Evolutionary conservation across 2,329 filamentous ascomycete genomes (phyloP).

Genomic region (Diaporthe velutina): DNA sequence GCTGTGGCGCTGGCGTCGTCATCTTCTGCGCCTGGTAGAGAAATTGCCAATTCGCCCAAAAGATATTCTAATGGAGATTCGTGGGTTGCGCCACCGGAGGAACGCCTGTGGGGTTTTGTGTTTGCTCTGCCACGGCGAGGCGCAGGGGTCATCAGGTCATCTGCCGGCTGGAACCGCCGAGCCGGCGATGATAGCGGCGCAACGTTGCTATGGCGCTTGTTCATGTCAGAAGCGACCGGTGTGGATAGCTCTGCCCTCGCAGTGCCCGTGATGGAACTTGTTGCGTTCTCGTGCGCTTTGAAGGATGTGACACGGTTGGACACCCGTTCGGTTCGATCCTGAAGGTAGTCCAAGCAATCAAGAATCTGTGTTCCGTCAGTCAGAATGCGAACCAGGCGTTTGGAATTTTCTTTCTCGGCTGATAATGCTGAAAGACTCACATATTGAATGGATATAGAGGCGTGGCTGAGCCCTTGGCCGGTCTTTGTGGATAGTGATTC

Average conservation of each 20-base stretch:
- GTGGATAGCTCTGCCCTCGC: constrained; percentile 59
- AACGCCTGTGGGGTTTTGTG: constrained; percentile 49
- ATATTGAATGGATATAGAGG: constrained; percentile 63
- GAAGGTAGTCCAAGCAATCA: constrained; percentile 64
- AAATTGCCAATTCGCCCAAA: constrained; percentile 61
- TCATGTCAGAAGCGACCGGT: constrained; percentile 39
- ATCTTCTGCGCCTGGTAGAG: constrained; percentile 52
- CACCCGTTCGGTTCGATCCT: constrained; percentile 60
- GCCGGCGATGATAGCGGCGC: constrained; percentile 49
- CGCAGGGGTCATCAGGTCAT: constrained; percentile 30
- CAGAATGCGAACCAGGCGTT: no score
- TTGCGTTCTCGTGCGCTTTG: constrained; percentile 59
- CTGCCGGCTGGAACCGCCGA: constrained; percentile 43
- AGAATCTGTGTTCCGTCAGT: constrained; percentile 57
- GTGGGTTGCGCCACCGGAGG: constrained; percentile 51
- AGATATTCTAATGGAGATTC: constrained; percentile 60
- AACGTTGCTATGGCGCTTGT: constrained; percentile 45
- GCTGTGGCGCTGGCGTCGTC: constrained; percentile 41
- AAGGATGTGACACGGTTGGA: constrained; percentile 57
- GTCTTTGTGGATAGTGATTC: constrained; percentile 58
- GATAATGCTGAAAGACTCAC: constrained; percentile 51
- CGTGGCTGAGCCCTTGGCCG: constrained; percentile 58
- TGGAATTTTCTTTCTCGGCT: neutral
- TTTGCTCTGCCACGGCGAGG: constrained; percentile 8
- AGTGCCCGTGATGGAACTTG: constrained; percentile 54